These are phyloP conservation scores for Thermomucor indicae-seudaticae DNA, from an alignment of 371 early-diverging fungal genomes.

Conservation along the genomic window DNA sequence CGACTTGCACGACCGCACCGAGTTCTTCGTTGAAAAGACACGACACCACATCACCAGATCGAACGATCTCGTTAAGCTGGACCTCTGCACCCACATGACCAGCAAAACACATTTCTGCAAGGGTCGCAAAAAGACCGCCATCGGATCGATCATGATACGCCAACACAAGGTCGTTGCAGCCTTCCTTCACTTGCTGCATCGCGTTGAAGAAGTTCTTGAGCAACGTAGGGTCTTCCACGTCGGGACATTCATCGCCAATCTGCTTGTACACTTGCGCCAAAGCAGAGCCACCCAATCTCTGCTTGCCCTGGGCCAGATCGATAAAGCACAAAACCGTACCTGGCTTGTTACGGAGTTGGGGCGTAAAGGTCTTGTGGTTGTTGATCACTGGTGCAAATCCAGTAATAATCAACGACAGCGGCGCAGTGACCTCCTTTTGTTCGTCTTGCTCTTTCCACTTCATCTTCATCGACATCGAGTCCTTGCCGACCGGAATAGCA, in stretches of 20 bases:
- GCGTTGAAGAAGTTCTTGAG: conserved; percentile 79
- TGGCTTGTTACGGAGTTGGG: conserved; percentile 62
- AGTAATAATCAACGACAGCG: conserved; percentile 87
- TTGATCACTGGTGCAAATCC: conserved; percentile 87
- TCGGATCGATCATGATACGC: conserved; percentile 98
- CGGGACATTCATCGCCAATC: conserved; percentile 79
- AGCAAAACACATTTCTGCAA: conserved; percentile 95
- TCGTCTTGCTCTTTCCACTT: conserved; percentile 67
- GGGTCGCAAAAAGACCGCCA: conserved; percentile 89
- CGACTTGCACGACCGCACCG: conserved; percentile 91
- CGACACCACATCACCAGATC: conserved; percentile 51
- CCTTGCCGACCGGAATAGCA: conserved; percentile 97
- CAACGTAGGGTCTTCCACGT: conserved; percentile 72
- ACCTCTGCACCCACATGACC: conserved; percentile 81
- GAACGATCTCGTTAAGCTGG: conserved; percentile 48
- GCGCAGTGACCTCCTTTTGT: conserved; percentile 73
- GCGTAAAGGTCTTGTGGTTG: conserved; percentile 83
- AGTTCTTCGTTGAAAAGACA: conserved; percentile 94
- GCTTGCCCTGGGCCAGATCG: conserved; percentile 81
- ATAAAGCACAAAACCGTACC: conserved; percentile 70
- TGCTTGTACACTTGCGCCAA: conserved; percentile 91
- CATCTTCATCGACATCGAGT: conserved; percentile 98
- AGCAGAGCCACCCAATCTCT: conserved; percentile 90
- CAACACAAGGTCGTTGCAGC: conserved; percentile 52
- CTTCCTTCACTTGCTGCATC: conserved; percentile 57